Evolutionary conservation across 2,329 filamentous ascomycete genomes (phyloP), one percentile per base, ranked within the genome.

Genomic region (Neonectria ditissima): DNA sequence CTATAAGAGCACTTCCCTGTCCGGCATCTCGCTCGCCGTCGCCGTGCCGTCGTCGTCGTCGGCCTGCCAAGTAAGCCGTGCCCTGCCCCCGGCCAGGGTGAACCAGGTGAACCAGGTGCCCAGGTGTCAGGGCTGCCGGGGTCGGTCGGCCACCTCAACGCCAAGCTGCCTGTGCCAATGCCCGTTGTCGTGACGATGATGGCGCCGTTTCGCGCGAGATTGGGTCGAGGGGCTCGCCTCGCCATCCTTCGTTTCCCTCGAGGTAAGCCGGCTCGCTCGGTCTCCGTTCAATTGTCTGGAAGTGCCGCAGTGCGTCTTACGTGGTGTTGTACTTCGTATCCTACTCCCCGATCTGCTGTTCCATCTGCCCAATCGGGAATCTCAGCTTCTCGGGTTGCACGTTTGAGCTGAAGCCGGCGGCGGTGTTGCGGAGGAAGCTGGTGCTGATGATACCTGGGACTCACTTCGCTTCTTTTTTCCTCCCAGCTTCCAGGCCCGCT

Each of bases 171-270:
- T n/a, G 64, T 63, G 62, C 61, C 34, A 37, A 37, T 37, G 34
- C 34, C 14, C 66, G 72, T 74, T 74, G 72, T 71, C 71, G 69
- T 74, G 71, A 65, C 71, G 62, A 73, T 74, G 34, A 62, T 69
- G 65, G 69, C 56, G 69, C 50, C 56, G 70, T 74, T 73, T 70
- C 63, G 63, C 41, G 44, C 48, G 43, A 51, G 65, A 47, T 52
- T 64, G 45, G 65, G 41, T 43, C 53, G 47, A 47, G 50, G 51
- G 57, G 52, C 47, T 48, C 56, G 51, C 51, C 56, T 65, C 55
- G 22, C 30, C 43, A 39, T 39, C 48, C 41, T 20, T 45, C 48
- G 34, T 20, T 50, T 41, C 48, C 22, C 26, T 39, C 20, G 14
- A 41, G 24, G 37, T 45, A 13, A 34, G 52, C 22, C 24, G 34